Evolutionary conservation across 2,329 filamentous ascomycete genomes (phyloP), one percentile per base, ranked within the genome.

Genomic region (Pseudogymnoascus sp.): DNA sequence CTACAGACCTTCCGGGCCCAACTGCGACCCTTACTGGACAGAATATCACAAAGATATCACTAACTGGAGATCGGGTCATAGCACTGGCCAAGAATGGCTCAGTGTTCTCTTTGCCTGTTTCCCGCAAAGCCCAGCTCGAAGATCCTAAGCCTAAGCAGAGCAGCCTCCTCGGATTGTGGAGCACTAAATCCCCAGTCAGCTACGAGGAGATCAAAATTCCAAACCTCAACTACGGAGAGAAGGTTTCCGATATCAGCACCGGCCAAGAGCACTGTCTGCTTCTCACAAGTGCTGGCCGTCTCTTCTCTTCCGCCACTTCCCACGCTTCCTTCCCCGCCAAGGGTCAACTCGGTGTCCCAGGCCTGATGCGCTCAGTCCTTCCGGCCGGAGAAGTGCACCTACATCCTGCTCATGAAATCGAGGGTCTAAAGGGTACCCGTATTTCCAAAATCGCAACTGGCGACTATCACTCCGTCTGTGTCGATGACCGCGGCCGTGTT

Each of bases 261-360:
- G 95, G 95, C 1, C 81, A 90, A 13, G 92, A 97, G 71, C 93
- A 97, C 74, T 89, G 88, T 33, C 81, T 97, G 0, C 81, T 99
- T 60, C 81, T 97, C 65, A 97, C 93, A 0, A 91, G 86, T 56
- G 84, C 83, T 61, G 95, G 95, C 0, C 89, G 93, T 42, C 83
- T 97, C 35, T 97, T 96, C 75, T 90, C 93, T 2, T 87, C 90
- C n/a, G 93, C 91, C 1, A 87, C 91, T 2, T 91, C 89, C 66
- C 86, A 86, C 16, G 83, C 89, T 63, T 81, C 86, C 61, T 97
- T 89, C 72, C 95, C 95, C 0, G 83, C 84, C 2, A 87, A 85
- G 71, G 95, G 95, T 5, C 93, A 99, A 76, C 83, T 97, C 60
- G 95, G 95, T 56, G 80, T 97, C 24, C 88, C 91, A 0, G 92